Percentiles rank a stretch among this genome's conserved stretches.
These are phyloP conservation scores for Globisporangium yorkense DNA, from an alignment of 352 stramenopile genomes.

Conservation along the genomic window DNA sequence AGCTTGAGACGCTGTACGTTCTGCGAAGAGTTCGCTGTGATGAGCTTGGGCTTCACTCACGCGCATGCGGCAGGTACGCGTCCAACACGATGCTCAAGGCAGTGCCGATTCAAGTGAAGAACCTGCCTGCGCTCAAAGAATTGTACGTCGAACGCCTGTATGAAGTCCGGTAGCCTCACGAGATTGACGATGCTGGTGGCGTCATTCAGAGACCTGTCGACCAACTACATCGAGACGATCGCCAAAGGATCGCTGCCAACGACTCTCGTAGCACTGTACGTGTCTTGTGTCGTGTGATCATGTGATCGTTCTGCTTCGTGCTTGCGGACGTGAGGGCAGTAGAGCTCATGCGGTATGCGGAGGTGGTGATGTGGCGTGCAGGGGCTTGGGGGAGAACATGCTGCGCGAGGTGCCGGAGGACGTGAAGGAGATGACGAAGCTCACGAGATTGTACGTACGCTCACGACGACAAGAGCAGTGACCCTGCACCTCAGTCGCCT, in stretches of 20 bases:
- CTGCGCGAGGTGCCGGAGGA: conserved; percentile 3
- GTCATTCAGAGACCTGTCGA: neutral
- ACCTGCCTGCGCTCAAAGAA: neutral
- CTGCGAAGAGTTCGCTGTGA: neutral
- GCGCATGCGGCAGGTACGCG: neutral
- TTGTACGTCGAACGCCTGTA: conserved; percentile 1
- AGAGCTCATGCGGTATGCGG: no score
- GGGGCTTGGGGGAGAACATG: conserved; percentile 1
- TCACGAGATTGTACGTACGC: conserved; percentile 3
- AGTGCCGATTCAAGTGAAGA: conserved; percentile 1
- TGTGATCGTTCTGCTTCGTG: no score
- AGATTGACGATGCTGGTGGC: neutral
- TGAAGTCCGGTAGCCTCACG: neutral
- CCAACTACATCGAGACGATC: conserved; percentile 5
- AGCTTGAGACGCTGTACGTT: conserved; percentile 1
- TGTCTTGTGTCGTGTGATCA: neutral
- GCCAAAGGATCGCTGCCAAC: neutral
- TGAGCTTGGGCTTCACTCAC: no score
- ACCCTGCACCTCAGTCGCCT: no score
- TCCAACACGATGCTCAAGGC: conserved; percentile 4
- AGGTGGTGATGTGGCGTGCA: neutral
- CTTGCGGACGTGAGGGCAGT: no score
- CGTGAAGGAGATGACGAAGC: neutral
- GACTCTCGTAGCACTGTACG: conserved; percentile 1
- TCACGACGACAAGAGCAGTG: neutral